Base-by-base conservation (phyloP, 495 filamentous ascomycete species). In the Lophiostoma macrostomum region DNA sequence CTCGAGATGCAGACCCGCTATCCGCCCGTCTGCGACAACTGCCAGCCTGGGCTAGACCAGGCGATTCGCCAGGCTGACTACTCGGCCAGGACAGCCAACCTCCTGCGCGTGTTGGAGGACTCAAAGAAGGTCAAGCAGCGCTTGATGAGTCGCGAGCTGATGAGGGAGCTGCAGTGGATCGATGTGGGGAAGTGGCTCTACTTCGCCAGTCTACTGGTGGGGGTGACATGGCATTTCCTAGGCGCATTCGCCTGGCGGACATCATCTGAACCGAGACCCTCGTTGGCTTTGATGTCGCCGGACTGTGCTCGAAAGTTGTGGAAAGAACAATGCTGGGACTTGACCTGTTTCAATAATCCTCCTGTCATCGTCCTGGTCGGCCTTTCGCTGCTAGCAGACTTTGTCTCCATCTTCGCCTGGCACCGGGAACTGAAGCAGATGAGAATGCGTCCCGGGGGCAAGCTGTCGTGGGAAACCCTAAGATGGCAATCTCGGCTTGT, bases 21-120 rank as follows among this genome's bases (percentile, higher is more conserved):
- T 68, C 90, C 90, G 10, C 88, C 90, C 61, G 81, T 94, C 24
- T 96, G 90, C 73, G 79, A 76, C 42, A 72, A 79, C 14, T 96
- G 90, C 66, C 81, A 85, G 53, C 81, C 83, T 5, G 74, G 67
- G 27, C 88, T 88, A 16, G 75, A 76, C 32, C 66, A 75, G 47
- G 78, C 80, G 51, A 81, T 95, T 19, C 73, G 79, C 28, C 71
- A 80, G 52, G 78, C 88, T 2, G 80, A 76, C 0, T 91, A 91
- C 67, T 83, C 82, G 31, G 89, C 88, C 10, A 87, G 89, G 66
- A 80, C 88, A 18, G 87, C 93, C 65, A 75, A 87, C 60, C 70
- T 93, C 24, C 69, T 85, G 43, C 79, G 83, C 53, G 79, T 86
- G 76, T 80, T 91, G 67, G 80, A 88, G 31, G 76, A 77, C 55